Conservation (phyloP, 331 rosid genomes). For the Cydonia oblonga region DNA sequence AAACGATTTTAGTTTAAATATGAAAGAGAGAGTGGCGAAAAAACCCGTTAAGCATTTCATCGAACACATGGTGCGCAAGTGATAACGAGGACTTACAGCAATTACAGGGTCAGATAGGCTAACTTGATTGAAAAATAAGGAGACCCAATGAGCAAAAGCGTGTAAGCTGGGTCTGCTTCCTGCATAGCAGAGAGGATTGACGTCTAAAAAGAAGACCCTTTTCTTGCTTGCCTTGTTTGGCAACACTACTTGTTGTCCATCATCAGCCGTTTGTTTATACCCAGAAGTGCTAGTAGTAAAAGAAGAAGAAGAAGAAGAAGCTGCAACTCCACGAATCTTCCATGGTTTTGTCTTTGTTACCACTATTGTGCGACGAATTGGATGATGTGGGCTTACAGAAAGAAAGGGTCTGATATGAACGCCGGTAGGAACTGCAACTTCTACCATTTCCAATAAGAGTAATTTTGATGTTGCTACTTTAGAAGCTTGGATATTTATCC, state of each 20-base stretch:
- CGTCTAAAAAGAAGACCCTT: constrained; percentile 76
- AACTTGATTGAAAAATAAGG: constrained; percentile 57
- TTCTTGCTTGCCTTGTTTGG: constrained; percentile 18
- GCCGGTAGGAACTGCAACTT: constrained; percentile 12
- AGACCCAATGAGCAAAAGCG: constrained; percentile 59
- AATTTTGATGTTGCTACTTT: background rate
- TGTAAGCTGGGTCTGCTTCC: constrained; percentile 62
- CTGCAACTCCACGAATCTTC: constrained; percentile 6
- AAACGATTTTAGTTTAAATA: too few species aligned
- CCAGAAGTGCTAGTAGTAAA: background rate
- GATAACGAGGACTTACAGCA: constrained; percentile 35
- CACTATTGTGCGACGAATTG: background rate
- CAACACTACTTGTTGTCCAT: constrained; percentile 17
- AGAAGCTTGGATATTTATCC: background rate
- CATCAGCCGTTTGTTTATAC: constrained; percentile 10
- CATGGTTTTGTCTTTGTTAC: background rate
- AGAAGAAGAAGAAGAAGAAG: background rate
- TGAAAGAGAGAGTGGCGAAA: too few species aligned
- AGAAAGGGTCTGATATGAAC: constrained; percentile 17
- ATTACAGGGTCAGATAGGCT: constrained; percentile 59
- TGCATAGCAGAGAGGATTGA: constrained; percentile 64
- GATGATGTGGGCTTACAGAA: constrained; percentile 19
- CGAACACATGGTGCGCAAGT: background rate
- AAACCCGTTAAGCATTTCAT: background rate
- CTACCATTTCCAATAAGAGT: constrained; percentile 4